Base-by-base conservation (phyloP, 192 early-diverging fungal species). In the Diversispora epigaea region DNA sequence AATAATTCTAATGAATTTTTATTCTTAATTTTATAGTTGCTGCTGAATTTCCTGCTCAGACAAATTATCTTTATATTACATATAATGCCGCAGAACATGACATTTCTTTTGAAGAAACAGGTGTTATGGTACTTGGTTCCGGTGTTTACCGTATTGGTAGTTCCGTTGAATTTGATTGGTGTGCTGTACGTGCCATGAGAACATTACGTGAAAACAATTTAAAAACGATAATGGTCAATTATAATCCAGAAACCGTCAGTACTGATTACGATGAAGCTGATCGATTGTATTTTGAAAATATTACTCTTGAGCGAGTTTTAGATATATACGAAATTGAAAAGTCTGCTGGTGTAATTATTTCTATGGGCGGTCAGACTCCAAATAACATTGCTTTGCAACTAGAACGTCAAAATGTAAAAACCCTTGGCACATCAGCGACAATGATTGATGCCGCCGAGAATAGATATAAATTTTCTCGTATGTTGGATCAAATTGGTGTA, bases 191-290 rank as follows among this genome's bases (percentile, higher is more conserved):
- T 22, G 88, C 87, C 56, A 94, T 94, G 79, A 94, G 93, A 63
- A 88, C 88, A n/a, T 86, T 98, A 11, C 91, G 93, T 41, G 78
- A 87, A 44, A 76, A 93, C 40, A 93, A 93, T 64, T 86, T 88
- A 76, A 89, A 90, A 78, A 98, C 96, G 2, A 85, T 98, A 17
- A 97, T 97, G 95, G 90, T 98, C 75, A 98, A 98, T 84, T 98
- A 98, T 88, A 98, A 98, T 81, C 96, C 96, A 14, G 96, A 98
- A 81, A 98, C 96, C 1, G 96, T 98, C 25, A 97, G 95, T 15
- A 97, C 96, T 25, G 96, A 98, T 80, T 98, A 95, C 79, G 96
- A 97, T 84, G 96, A 98, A 84, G 94, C 93, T 81, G 95, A 98
- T 71, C 91, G 96, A 50, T 87, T 98, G n/a, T 98, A 98, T 89